These are phyloP conservation scores for Cadophora sp. DNA, from an alignment of 2,329 filamentous ascomycete species.

Conservation along the genomic window DNA sequence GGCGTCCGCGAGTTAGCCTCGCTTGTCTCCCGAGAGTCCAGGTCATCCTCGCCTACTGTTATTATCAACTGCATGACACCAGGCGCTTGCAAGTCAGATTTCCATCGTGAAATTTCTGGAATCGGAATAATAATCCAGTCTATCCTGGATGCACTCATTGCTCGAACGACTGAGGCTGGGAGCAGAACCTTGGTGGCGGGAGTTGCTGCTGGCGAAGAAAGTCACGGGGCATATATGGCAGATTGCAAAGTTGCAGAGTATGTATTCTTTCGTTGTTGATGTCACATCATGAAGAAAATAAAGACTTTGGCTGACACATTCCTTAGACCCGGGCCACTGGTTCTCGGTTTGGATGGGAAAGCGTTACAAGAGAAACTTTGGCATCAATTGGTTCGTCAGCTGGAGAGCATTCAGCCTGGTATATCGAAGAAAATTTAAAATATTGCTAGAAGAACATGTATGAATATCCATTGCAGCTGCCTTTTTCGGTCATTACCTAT, in stretches of 20 bases:
- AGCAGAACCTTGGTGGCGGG: slow-evolving; percentile 51
- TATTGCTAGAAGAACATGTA: neutral
- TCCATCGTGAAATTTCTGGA: slow-evolving; percentile 49
- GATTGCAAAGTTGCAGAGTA: slow-evolving; percentile 29
- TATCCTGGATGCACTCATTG: slow-evolving; percentile 47
- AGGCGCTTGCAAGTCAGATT: slow-evolving; percentile 54
- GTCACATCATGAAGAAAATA: neutral
- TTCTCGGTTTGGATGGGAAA: slow-evolving; percentile 47
- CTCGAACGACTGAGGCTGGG: slow-evolving; percentile 55
- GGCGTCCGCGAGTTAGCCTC: slow-evolving; percentile 49
- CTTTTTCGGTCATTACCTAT: too few relatives aligned
- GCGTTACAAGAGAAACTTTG: slow-evolving; percentile 48
- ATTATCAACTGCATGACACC: slow-evolving; percentile 32
- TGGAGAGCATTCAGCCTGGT: slow-evolving; percentile 52
- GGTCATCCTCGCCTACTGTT: slow-evolving; percentile 7
- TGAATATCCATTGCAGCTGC: too few relatives aligned
- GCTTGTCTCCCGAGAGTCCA: neutral
- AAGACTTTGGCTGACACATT: neutral
- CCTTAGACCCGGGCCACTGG: slow-evolving; percentile 39
- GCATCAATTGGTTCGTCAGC: slow-evolving; percentile 49
- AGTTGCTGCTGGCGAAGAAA: slow-evolving; percentile 46
- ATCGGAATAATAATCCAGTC: slow-evolving; percentile 21
- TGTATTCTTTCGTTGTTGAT: neutral
- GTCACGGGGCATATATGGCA: slow-evolving; percentile 40
- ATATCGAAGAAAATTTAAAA: slow-evolving; percentile 32